Evolutionary conservation across 2,329 filamentous ascomycete species (phyloP), one percentile per base, ranked within the genome.

Genomic region (Botrytis paeoniae): DNA sequence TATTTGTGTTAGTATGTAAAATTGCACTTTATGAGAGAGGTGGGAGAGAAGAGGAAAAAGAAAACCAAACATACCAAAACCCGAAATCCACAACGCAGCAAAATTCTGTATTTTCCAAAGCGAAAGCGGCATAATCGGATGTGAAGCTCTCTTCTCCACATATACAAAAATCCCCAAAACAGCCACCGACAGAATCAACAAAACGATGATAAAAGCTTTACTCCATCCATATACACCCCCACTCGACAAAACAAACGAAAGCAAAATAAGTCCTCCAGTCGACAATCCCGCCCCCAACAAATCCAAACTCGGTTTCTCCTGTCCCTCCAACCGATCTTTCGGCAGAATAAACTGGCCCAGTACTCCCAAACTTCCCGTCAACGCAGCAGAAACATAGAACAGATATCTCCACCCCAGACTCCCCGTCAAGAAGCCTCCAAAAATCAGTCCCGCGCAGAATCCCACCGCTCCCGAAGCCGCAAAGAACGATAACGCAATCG

Each of bases 51-150:
- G 18, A 4, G 35, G 29, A 60, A 39, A 32, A 20, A 43, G n/a
- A 20, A 20, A 32, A 7, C 12, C 12, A 14, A 54, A 77, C 78
- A 75, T 76, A 82, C 81, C 80, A 71, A 85, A 85, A 1, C 83
- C 83, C 22, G 83, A 80, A 37, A 85, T 79, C 84, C 84, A 85
- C 0, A 85, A 77, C 5, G 82, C 83, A 9, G 83, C 83, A 71
- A 85, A 85, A 74, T 85, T 85, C 39, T 80, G 81, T 29, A 85
- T 80, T 65, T 83, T 85, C 84, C 84, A 85, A 12, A 85, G 74
- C 0, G 82, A 83, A 1, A 85, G 76, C 0, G 84, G 84, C 84
- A 85, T 85, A 71, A 85, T 82, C 2, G 84, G 83, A 68, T 85
- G 84, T 22, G 79, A 74, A 32, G 84, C 81, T 70, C 83, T 84